These are phyloP conservation scores for Cercophora scortea DNA, from an alignment of 495 filamentous ascomycete species.

Conservation along the genomic window DNA sequence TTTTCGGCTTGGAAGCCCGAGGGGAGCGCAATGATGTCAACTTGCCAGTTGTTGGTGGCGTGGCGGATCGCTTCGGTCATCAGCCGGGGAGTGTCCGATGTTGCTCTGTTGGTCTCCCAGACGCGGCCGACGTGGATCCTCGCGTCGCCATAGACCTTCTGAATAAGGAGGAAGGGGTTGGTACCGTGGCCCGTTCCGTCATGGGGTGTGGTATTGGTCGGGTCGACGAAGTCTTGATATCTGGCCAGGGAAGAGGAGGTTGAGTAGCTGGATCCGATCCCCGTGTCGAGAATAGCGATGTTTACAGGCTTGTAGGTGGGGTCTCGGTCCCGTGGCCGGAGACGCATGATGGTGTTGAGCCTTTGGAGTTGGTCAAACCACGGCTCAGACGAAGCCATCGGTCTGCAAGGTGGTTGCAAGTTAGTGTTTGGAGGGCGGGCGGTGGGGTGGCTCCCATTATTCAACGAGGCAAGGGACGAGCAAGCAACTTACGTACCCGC, in stretches of 20 bases:
- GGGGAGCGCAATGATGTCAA: conserved; percentile 7
- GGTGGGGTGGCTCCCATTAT: too few relatives aligned
- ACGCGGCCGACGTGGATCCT: too few relatives aligned
- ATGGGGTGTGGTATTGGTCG: conserved; percentile 1
- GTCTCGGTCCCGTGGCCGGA: conserved; percentile 1
- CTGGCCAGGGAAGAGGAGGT: background rate
- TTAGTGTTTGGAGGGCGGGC: too few relatives aligned
- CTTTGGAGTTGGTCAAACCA: conserved; percentile 12
- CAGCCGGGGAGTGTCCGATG: background rate
- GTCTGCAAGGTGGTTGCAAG: too few relatives aligned
- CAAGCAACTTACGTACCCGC: too few relatives aligned
- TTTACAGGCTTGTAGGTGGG: conserved; percentile 1
- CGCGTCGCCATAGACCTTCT: too few relatives aligned
- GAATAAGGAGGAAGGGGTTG: too few relatives aligned
- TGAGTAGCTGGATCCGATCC: background rate
- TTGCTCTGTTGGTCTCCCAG: background rate
- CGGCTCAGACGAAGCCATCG: background rate
- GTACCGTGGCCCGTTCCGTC: background rate
- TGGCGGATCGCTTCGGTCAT: conserved; percentile 5
- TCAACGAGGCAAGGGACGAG: too few relatives aligned
- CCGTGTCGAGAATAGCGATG: conserved; percentile 15
- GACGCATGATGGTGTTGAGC: conserved; percentile 9
- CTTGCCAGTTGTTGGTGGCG: conserved; percentile 1
- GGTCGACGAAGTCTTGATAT: conserved; percentile 16
- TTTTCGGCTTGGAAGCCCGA: background rate